Percentiles rank a stretch among this genome's conserved stretches.
Evolutionary conservation across 176 grass and related monocot species (phyloP).

Genomic region (Triticum urartu): DNA sequence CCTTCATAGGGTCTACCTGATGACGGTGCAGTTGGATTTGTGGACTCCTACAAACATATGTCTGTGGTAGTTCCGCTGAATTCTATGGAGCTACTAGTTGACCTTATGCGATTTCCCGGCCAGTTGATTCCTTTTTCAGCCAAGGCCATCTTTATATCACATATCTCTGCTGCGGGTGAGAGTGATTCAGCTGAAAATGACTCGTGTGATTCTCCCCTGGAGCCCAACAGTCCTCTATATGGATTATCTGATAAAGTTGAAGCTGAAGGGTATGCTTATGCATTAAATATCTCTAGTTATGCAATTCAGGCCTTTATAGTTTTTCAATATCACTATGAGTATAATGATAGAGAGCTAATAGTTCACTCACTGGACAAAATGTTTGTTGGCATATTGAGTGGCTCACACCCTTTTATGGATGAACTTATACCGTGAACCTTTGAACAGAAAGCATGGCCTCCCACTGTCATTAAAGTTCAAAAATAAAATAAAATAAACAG

Average conservation of each 20-base stretch:
- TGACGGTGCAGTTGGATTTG: conserved; percentile 73
- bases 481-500: background rate
- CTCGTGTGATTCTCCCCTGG: conserved; percentile 98
- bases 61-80: conserved; percentile 91
- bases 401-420: conserved; percentile 5
- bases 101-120: conserved; percentile 98
- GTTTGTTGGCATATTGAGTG: background rate
- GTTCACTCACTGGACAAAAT: background rate
- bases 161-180: conserved; percentile 90
- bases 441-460: background rate
- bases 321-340: background rate
- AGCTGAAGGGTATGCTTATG: conserved; percentile 83
- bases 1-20: conserved; percentile 78
- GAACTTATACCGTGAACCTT: conserved; percentile 10
- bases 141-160: conserved; percentile 95
- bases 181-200: conserved; percentile 98
- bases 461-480: too few species aligned
- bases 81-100: conserved; percentile 93
- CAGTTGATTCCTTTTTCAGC: conserved; percentile 94
- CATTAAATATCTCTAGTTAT: conserved; percentile 42
- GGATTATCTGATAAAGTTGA: conserved; percentile 87
- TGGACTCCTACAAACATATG: conserved; percentile 98
- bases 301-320: conserved; percentile 2
- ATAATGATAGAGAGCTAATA: conserved; percentile 2
- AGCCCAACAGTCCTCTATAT: conserved; percentile 93